These are phyloP conservation scores for Tuber microsphaerosporum DNA, from an alignment of 495 filamentous ascomycete species.

Conservation along the genomic window DNA sequence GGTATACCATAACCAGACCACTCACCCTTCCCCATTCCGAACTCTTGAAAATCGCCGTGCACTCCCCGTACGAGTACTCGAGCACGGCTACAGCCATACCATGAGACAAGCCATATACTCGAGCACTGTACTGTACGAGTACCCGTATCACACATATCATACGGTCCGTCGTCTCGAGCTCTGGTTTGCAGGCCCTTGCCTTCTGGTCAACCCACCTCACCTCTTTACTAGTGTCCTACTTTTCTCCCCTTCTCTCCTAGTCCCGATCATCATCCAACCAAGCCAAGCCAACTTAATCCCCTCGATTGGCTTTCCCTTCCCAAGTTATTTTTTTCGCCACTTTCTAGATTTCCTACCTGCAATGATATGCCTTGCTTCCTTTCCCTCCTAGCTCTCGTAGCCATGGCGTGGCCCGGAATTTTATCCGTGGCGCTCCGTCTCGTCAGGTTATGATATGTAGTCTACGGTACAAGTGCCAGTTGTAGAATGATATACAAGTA, in stretches of 20 bases:
- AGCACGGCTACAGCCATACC: neutral
- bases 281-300: neutral
- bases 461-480: too few relatives aligned
- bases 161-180: neutral
- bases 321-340: neutral
- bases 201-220: neutral
- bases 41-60: neutral
- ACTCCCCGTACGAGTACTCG: too few relatives aligned
- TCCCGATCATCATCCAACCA: neutral
- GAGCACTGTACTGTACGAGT: too few relatives aligned
- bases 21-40: neutral
- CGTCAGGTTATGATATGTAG: neutral
- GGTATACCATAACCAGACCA: neutral
- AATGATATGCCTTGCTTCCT: neutral
- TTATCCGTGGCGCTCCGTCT: neutral
- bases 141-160: neutral
- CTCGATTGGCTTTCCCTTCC: conserved; percentile 3
- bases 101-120: neutral
- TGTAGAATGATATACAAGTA: too few relatives aligned
- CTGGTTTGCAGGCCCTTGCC: neutral
- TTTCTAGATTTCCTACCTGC: neutral
- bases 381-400: neutral
- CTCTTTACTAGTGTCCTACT: too few relatives aligned
- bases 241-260: neutral
- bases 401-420: neutral